Conservation (phyloP, 2,329 filamentous ascomycete genomes). For the Pseudogymnoascus sp. region DNA sequence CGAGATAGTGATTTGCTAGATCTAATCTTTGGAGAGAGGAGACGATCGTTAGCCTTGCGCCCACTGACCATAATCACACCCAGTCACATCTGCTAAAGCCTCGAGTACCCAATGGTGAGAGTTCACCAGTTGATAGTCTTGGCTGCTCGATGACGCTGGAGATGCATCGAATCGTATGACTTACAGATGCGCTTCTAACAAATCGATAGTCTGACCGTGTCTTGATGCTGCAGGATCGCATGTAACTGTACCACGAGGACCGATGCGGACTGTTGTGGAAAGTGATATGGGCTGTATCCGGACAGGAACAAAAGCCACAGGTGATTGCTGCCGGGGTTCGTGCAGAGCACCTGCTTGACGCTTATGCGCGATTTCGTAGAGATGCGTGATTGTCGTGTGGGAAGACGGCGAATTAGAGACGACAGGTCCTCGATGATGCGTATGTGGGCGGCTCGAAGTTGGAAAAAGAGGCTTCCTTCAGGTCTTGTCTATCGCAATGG, state of each 20-base stretch:
- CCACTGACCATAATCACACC: background rate
- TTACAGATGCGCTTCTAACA: slow-evolving; percentile 5
- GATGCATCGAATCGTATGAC: background rate
- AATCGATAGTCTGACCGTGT: background rate
- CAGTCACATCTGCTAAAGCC: background rate
- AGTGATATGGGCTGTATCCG: background rate
- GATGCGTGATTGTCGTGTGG: background rate
- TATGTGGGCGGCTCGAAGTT: background rate
- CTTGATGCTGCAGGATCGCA: background rate
- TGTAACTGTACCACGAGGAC: background rate
- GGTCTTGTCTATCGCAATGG: background rate
- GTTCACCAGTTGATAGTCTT: background rate
- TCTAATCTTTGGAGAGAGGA: slow-evolving; percentile 5
- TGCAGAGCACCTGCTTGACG: background rate
- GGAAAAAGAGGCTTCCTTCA: background rate
- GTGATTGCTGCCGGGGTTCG: background rate
- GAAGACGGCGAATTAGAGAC: slow-evolving; percentile 7
- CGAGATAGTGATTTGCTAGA: background rate
- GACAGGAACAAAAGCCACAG: slow-evolving; percentile 1
- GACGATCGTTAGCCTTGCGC: background rate
- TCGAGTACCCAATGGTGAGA: background rate
- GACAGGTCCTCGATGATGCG: background rate
- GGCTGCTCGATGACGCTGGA: background rate
- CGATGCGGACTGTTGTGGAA: background rate
- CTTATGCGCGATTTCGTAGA: slow-evolving; percentile 5